Base-by-base conservation (phyloP, 2,329 filamentous ascomycete genomes). In the Colletotrichum plurivorum region DNA sequence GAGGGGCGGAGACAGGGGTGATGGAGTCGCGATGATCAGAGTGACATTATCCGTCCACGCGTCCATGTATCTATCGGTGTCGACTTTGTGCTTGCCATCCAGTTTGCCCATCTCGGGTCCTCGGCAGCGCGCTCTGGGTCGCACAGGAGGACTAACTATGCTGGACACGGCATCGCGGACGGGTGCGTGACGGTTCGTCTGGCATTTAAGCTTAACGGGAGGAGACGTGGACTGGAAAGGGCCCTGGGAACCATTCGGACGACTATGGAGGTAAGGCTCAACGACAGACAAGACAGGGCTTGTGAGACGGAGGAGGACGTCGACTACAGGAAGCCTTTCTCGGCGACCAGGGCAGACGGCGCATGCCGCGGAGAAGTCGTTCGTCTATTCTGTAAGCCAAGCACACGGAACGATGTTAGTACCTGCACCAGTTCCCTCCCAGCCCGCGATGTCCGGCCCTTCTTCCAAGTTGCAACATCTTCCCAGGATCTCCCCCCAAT, bases 171-270 rank as follows among this genome's bases (percentile, higher is more conserved):
- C 49, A 60, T 60, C 43, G 61, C 49, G 54, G 61, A 62, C 49
- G 61, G 53, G 31, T 10, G 49, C 55, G 7, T 51, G 66, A 51
- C 45, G 43, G 49, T 12, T 39, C 54, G 49, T 55, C 62, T 58
- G 53, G 49, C 62, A 56, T 69, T 69, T 69, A 69, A 69, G 66
- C 66, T 69, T 69, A 69, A 66, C 39, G 22, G 25, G 49, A 69
- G 55, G 61, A 36, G 31, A 36, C 31, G 31, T 36, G 31, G 9
- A 36, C 31, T 36, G 31, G 7, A 36, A 49, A 43, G 20, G 4
- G 31, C 15, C 55, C 66, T 49, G 25, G 43, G 15, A 5, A 36
- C 31, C 3, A 10, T 10, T 36, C 31, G 31, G 31, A 9, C 8
- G 36, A 18, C 22, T 56, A 49, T 43, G 15, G 48, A 66, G 16